Conservation (phyloP, 169 alveolate genomes). For the Babesia sp. region DNA sequence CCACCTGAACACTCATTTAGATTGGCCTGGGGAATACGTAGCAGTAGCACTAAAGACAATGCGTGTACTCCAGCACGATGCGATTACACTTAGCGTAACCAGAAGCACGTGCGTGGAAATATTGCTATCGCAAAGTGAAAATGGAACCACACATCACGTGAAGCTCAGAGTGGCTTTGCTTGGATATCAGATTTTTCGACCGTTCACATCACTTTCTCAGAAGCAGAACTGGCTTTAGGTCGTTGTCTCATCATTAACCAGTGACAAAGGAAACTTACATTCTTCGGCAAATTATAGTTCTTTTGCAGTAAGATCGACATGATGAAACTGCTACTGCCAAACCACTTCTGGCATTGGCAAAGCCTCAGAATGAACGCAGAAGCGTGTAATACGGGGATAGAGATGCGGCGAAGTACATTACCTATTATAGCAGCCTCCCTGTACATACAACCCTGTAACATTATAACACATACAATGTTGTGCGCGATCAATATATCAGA, state of each 20-base stretch:
- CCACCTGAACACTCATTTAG: conserved; percentile 42
- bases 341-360: conserved; percentile 84
- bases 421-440: conserved; percentile 96
- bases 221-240: conserved; percentile 63
- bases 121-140: conserved; percentile 67
- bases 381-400: conserved; percentile 90
- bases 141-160: conserved; percentile 44
- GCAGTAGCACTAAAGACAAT: not conserved
- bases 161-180: conserved; percentile 66
- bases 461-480: not conserved
- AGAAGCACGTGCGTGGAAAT: conserved; percentile 3
- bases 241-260: conserved; percentile 24
- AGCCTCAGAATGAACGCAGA: conserved; percentile 89
- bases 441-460: conserved; percentile 81
- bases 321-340: conserved; percentile 86
- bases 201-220: conserved; percentile 46
- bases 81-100: conserved; percentile 32
- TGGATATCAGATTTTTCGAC: conserved; percentile 33
- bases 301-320: conserved; percentile 89
- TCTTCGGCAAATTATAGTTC: conserved; percentile 88
- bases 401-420: conserved; percentile 85
- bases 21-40: not conserved
- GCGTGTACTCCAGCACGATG: conserved; percentile 17
- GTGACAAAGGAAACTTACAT: conserved; percentile 74
- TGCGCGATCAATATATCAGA: conserved; percentile 62